Evolutionary conservation across 352 stramenopile genomes (phyloP).

Genomic region (Phytophthora vignae): DNA sequence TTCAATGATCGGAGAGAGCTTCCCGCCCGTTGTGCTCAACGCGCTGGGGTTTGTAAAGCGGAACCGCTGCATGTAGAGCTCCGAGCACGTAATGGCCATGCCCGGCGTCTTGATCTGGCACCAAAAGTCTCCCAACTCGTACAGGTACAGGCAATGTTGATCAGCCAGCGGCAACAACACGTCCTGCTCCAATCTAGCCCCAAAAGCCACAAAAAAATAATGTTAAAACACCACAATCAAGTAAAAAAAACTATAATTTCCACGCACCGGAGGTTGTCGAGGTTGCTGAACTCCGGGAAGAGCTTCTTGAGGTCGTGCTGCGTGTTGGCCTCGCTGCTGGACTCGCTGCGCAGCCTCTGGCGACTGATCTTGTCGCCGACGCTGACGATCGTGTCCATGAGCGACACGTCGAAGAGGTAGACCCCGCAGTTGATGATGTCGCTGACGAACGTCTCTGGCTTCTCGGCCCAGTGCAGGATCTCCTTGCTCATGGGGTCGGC

Average conservation of each 20-base stretch:
- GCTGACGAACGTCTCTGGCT: conserved; percentile 91
- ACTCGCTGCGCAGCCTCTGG: conserved; percentile 81
- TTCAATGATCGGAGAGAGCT: conserved; percentile 87
- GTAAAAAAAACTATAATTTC: background rate
- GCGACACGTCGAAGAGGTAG: conserved; percentile 86
- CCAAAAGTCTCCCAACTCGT: conserved; percentile 90
- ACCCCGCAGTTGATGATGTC: conserved; percentile 93
- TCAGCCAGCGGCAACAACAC: conserved; percentile 83
- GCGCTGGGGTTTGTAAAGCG: conserved; percentile 89
- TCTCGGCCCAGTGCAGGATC: conserved; percentile 91
- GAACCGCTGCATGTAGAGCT: conserved; percentile 93
- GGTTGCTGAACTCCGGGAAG: conserved; percentile 88
- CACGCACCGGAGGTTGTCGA: conserved; percentile 82
- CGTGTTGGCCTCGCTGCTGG: conserved; percentile 70
- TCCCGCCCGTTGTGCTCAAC: conserved; percentile 80
- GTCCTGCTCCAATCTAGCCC: conserved; percentile 81
- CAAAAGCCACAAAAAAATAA: conserved; percentile 3
- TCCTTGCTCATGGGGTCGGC: conserved; percentile 78
- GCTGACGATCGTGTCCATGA: conserved; percentile 81
- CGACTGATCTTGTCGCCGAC: conserved; percentile 85
- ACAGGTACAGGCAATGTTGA: conserved; percentile 76
- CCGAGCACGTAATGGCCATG: conserved; percentile 91
- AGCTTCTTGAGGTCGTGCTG: conserved; percentile 88
- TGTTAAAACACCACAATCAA: too few relatives aligned
- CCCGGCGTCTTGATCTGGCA: conserved; percentile 92